A percentile compares a stretch with the other conserved stretches of the same genome.
Evolutionary conservation across 2,329 filamentous ascomycete species (phyloP).

Genomic region (Ramularia endophylla): DNA sequence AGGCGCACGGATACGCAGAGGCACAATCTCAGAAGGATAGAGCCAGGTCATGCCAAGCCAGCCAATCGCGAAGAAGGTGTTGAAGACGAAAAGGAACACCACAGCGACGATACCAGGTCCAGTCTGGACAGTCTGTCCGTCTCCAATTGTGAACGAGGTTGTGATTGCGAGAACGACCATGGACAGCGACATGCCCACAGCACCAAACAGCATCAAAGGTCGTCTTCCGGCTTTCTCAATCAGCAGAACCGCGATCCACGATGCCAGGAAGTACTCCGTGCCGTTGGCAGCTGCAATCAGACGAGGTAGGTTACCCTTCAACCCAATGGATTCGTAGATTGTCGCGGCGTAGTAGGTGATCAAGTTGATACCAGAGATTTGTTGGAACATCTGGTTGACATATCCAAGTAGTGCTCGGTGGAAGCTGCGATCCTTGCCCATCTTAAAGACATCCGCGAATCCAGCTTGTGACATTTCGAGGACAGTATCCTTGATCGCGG

Average conservation of each 20-base stretch:
- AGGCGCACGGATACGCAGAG: conserved; percentile 31
- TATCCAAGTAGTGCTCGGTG: conserved; percentile 40
- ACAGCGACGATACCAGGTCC: conserved; percentile 33
- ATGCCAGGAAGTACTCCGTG: conserved; percentile 48
- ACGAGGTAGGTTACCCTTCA: conserved; percentile 42
- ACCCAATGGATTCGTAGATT: conserved; percentile 49
- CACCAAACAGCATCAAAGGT: conserved; percentile 66
- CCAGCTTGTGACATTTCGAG: conserved; percentile 28
- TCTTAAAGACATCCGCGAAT: conserved; percentile 28
- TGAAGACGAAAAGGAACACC: conserved; percentile 34
- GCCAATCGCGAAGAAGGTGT: conserved; percentile 33
- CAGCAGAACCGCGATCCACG: conserved; percentile 45
- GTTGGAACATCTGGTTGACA: conserved; percentile 42
- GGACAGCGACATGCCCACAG: conserved; percentile 29
- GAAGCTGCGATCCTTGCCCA: conserved; percentile 39
- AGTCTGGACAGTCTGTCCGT: conserved; percentile 3
- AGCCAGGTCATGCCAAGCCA: conserved; percentile 32
- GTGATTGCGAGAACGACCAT: conserved; percentile 28
- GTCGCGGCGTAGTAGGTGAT: conserved; percentile 39
- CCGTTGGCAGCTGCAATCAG: conserved; percentile 50
- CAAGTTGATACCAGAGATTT: conserved; percentile 26
- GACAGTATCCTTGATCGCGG: conserved; percentile 33
- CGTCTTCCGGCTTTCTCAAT: conserved; percentile 51
- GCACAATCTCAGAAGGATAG: conserved; percentile 29
- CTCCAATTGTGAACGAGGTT: conserved; percentile 8